Conservation (phyloP, 768 basidiomycete genomes). For the Leccinum disarticulatum region DNA sequence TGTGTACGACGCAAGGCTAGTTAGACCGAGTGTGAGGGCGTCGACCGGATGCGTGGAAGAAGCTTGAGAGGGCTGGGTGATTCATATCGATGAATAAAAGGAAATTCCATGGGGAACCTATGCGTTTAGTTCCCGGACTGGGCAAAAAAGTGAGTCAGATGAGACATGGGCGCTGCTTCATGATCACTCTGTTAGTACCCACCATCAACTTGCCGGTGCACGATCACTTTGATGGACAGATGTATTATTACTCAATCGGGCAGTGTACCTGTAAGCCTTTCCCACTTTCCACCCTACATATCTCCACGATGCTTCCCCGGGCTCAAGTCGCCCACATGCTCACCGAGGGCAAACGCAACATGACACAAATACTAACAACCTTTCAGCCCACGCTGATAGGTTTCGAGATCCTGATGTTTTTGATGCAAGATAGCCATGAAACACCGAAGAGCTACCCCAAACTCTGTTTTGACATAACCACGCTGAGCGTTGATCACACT, state of each 20-base stretch:
- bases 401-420: neutral
- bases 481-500: neutral
- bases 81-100: slow-evolving; percentile 25
- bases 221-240: neutral
- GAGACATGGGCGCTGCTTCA: slow-evolving; percentile 13
- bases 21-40: neutral
- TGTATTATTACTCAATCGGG: neutral
- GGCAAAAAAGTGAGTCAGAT: slow-evolving; percentile 1
- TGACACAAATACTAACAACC: neutral
- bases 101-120: neutral
- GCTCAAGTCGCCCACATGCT: neutral
- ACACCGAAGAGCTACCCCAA: neutral
- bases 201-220: slow-evolving; percentile 21
- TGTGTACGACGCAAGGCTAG: neutral
- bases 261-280: neutral
- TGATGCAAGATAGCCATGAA: neutral
- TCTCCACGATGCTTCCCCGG: neutral
- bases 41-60: slow-evolving; percentile 4
- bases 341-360: neutral
- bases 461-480: neutral
- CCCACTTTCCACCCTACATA: neutral
- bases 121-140: slow-evolving; percentile 4
- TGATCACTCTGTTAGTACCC: slow-evolving; percentile 8
- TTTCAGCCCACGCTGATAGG: neutral
- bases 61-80: slow-evolving; percentile 3